Evolutionary conservation across 139 green algal species (phyloP), one percentile per base, ranked within the genome.

Genomic region (Edaphochlamys debaryana): DNA sequence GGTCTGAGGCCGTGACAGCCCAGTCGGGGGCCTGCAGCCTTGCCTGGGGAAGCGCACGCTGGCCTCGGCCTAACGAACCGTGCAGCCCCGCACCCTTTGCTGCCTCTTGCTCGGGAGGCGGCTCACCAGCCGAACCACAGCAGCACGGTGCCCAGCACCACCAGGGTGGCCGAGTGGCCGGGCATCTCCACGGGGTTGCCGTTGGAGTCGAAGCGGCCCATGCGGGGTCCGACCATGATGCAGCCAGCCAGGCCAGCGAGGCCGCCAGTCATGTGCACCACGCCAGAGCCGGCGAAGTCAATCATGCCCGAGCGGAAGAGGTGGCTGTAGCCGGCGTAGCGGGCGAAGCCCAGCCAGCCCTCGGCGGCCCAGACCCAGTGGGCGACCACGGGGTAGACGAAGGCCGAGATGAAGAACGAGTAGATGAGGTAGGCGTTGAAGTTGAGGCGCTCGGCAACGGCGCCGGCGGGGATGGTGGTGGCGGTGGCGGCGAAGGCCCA

Each of bases 121-220:
- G n/a, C 64, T 45, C 36, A 80, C 75, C 75, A 81, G 32, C 75
- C 75, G 34, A 81, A 82, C 96, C 96, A 98, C 56, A 98, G 91
- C 56, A 98, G 89, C 62, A 92, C 89, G 23, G 92, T 94, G 34
- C 92, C 90, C 23, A 93, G 88, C 84, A 93, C 89, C 22, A 92
- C 84, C 4, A 94, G 83, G 15, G 85, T 88, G 19, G 88, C 87
- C 0, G 90, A 90, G 74, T 96, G 92, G 36, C 87, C 87, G 37
- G 88, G 88, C 90, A 94, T 94, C 82, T 94, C 88, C 29, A 94
- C 87, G 17, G 90, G 90, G 60, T 91, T 78, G 62, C 96, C 96
- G 64, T 97, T 91, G 66, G 91, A 87, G 82, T 96, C 92, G 77
- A 99, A 99, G 48, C 97, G 93, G 23, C 97, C 97, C 23, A 98